These are phyloP conservation scores for Mycena chlorophos DNA, from an alignment of 768 basidiomycete genomes.

Conservation along the genomic window DNA sequence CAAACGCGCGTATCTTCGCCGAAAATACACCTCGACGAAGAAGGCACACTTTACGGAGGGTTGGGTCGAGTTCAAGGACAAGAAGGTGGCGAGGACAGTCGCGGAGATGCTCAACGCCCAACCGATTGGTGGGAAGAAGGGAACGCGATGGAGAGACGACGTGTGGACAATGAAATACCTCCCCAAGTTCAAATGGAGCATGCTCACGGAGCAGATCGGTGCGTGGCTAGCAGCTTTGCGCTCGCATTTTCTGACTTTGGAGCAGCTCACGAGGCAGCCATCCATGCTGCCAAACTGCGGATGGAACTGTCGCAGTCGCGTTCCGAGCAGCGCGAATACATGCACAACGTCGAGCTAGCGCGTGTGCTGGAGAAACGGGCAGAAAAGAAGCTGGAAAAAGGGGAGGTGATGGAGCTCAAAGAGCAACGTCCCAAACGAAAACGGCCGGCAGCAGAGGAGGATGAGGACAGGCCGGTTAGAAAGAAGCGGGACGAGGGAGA, in stretches of 20 bases:
- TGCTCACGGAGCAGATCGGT: conserved; percentile 99
- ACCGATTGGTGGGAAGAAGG: conserved; percentile 92
- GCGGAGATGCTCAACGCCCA: conserved; percentile 97
- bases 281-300: conserved; percentile 86
- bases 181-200: conserved; percentile 97
- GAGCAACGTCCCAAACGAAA: conserved; percentile 35
- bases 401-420: conserved; percentile 49
- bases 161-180: conserved; percentile 99
- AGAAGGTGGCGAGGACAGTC: conserved; percentile 83
- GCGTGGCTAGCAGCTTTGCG: conserved; percentile 34
- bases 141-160: conserved; percentile 89
- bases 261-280: conserved; percentile 88
- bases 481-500: conserved; percentile 9
- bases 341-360: conserved; percentile 92
- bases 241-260: background rate
- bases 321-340: conserved; percentile 88
- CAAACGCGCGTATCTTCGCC: conserved; percentile 81
- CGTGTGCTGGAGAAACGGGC: conserved; percentile 81
- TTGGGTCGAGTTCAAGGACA: conserved; percentile 98
- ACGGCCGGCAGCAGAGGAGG: conserved; percentile 24
- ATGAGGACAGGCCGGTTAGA: conserved; percentile 13
- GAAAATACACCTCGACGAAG: conserved; percentile 80
- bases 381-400: conserved; percentile 60
- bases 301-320: conserved; percentile 87
- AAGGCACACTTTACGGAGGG: conserved; percentile 92